A percentile compares a stretch with the other conserved stretches of the same genome.
Evolutionary conservation across 257 asterid genomes (phyloP).

Genomic region (Coffea canephora): DNA sequence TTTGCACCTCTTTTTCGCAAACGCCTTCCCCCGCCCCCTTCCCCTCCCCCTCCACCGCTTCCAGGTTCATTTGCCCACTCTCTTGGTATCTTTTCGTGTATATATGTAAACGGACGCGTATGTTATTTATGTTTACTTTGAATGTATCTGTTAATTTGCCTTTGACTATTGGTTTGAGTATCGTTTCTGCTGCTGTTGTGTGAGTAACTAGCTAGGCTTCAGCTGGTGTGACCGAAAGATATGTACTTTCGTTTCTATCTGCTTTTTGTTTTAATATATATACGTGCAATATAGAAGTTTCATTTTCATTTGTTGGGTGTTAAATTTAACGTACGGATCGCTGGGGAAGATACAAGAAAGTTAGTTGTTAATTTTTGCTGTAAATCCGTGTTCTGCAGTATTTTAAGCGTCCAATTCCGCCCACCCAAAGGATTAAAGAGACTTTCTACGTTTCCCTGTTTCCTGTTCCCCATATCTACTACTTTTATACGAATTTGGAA

Average conservation of each 20-base stretch:
- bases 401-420: not conserved
- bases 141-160: not conserved
- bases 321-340: not conserved
- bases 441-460: not conserved
- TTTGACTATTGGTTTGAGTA: not conserved
- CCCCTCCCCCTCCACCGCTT: constrained; percentile 35
- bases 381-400: not conserved
- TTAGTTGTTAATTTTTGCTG: not conserved
- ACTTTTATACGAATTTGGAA: not conserved
- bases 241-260: not conserved
- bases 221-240: not conserved
- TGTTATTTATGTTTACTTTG: not conserved
- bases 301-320: not conserved
- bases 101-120: not conserved
- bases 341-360: not conserved
- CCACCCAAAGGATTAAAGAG: not conserved
- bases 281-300: not conserved
- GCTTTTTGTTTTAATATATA: not conserved
- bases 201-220: not conserved
- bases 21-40: constrained; percentile 50
- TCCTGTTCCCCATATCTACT: not conserved
- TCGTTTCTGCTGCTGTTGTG: not conserved
- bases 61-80: constrained; percentile 37
- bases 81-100: not conserved
- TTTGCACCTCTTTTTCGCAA: constrained; percentile 56